These are phyloP conservation scores for Bjerkandera adusta DNA, from an alignment of 1,284 basidiomycete genomes.

Conservation along the genomic window DNA sequence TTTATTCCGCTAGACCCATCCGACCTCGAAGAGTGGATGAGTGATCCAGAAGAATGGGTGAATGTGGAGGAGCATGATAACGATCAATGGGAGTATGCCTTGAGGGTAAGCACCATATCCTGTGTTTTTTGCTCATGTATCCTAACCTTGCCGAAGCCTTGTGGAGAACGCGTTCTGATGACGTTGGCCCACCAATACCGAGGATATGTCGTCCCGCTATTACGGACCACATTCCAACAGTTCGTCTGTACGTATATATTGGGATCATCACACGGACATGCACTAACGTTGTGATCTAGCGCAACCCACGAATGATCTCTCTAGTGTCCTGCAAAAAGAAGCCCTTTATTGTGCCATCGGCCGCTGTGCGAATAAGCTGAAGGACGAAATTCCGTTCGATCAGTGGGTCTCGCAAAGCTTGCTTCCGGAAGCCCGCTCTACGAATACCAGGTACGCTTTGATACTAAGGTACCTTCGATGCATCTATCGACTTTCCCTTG, in stretches of 20 bases:
- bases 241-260: conserved; percentile 45
- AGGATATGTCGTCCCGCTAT: conserved; percentile 70
- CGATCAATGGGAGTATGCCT: conserved; percentile 86
- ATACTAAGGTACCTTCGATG: background rate
- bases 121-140: conserved; percentile 1
- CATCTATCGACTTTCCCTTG: background rate
- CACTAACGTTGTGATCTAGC: conserved; percentile 36
- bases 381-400: conserved; percentile 61
- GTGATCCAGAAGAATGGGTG: conserved; percentile 90
- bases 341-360: conserved; percentile 88
- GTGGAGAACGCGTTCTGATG: conserved; percentile 85
- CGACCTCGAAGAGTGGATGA: conserved; percentile 79
- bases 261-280: background rate
- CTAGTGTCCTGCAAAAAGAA: conserved; percentile 76
- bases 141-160: conserved; percentile 53
- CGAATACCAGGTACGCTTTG: conserved; percentile 52
- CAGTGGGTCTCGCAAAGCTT: conserved; percentile 65
- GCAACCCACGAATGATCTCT: conserved; percentile 54
- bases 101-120: conserved; percentile 56
- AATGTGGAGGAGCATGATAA: conserved; percentile 83
- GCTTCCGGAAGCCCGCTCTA: conserved; percentile 51
- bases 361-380: conserved; percentile 71
- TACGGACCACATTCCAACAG: conserved; percentile 55
- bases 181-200: conserved; percentile 75
- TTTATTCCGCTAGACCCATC: conserved; percentile 79